Evolutionary conservation across 192 early-diverging fungal genomes (phyloP).

Genomic region (Mortierella alpina): DNA sequence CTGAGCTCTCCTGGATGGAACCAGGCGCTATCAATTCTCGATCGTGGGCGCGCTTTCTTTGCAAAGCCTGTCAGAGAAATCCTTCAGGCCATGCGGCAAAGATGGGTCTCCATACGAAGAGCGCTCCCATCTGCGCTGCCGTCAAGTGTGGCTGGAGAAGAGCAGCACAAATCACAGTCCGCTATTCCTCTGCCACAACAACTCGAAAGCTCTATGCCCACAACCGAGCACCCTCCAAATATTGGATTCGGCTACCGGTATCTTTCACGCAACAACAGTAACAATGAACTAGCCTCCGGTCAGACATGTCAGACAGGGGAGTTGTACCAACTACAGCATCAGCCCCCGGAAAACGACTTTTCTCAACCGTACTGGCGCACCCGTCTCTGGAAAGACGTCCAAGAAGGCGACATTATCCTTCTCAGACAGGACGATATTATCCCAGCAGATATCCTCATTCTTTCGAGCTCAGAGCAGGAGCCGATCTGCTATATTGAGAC

Average conservation of each 20-base stretch:
- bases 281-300: neutral
- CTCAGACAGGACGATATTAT: slow-evolving; percentile 69
- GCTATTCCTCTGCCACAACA: too few relatives aligned
- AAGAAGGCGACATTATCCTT: slow-evolving; percentile 73
- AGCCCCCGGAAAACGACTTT: neutral
- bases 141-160: too few relatives aligned
- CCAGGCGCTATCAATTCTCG: too few relatives aligned
- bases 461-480: slow-evolving; percentile 75
- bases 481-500: slow-evolving; percentile 79
- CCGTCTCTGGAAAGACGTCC: slow-evolving; percentile 65
- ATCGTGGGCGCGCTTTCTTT: too few relatives aligned
- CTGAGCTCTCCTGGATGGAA: too few relatives aligned
- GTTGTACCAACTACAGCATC: neutral
- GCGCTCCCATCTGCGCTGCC: too few relatives aligned
- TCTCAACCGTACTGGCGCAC: slow-evolving; percentile 47
- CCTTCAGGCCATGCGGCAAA: too few relatives aligned
- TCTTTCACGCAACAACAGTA: neutral
- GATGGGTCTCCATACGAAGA: too few relatives aligned
- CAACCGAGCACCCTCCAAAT: slow-evolving; percentile 27
- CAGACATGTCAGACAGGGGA: neutral
- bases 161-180: too few relatives aligned
- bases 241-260: slow-evolving; percentile 3
- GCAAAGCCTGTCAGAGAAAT: too few relatives aligned
- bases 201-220: too few relatives aligned
- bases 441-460: slow-evolving; percentile 74